Percentiles rank a stretch among this genome's conserved stretches.
Conservation (phyloP, 306 rosid genomes). For the Erythrophleum fordii region DNA sequence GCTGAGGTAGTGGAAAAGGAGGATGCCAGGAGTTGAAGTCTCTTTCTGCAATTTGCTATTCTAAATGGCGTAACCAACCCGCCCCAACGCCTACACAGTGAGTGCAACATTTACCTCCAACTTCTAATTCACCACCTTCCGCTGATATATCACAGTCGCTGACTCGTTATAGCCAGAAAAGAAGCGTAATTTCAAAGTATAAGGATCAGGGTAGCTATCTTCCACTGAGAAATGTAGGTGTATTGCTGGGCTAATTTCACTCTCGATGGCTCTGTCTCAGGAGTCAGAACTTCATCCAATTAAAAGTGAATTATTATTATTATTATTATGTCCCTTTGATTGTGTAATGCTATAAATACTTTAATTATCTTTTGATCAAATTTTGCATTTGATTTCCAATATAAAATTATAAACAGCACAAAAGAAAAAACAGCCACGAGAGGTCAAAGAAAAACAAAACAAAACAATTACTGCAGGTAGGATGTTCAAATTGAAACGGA, state of each 20-base stretch:
- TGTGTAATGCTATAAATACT: too few relatives aligned
- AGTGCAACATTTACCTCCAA: slow-evolving; percentile 40
- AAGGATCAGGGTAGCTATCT: background rate
- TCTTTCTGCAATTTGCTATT: slow-evolving; percentile 10
- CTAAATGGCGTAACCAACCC: slow-evolving; percentile 48
- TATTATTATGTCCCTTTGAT: too few relatives aligned
- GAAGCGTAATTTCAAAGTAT: background rate
- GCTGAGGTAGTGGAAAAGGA: slow-evolving; percentile 18
- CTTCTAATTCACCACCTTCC: background rate
- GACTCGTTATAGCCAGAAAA: background rate
- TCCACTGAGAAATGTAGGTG: too few relatives aligned
- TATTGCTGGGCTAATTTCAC: too few relatives aligned
- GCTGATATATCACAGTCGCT: background rate
- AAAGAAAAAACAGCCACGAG: too few relatives aligned
- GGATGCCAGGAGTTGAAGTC: slow-evolving; percentile 25
- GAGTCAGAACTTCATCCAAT: background rate
- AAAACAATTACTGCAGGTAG: too few relatives aligned
- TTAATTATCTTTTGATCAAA: too few relatives aligned
- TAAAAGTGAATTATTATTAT: too few relatives aligned
- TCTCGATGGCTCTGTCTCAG: background rate
- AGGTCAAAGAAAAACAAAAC: too few relatives aligned
- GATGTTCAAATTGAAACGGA: too few relatives aligned
- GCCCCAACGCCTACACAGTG: slow-evolving; percentile 37
- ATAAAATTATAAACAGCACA: too few relatives aligned
- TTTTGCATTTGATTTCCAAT: background rate